phyloP scores from a whole-genome alignment of 352 stramenopile species.

The Elongisporangium prolatum region DNA sequence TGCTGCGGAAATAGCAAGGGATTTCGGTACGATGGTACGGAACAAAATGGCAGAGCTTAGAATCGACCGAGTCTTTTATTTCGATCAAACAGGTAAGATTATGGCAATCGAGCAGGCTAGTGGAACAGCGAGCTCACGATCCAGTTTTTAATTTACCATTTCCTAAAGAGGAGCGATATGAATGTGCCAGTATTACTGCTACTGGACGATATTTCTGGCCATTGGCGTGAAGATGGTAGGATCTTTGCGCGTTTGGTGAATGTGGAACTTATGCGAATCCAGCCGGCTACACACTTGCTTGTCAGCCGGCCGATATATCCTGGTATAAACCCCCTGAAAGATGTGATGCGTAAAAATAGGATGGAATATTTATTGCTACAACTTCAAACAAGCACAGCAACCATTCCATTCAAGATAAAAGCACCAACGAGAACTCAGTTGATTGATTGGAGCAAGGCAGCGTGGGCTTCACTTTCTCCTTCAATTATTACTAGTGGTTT shows the following conservation, averaged over 20 bases:
- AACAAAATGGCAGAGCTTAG: slow-evolving; percentile 3
- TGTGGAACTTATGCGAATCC: neutral
- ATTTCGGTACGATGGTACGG: slow-evolving; percentile 5
- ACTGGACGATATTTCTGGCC: slow-evolving; percentile 8
- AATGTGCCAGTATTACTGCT: slow-evolving; percentile 6
- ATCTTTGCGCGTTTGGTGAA: neutral
- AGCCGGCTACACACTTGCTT: neutral
- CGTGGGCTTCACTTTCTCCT: too few species aligned
- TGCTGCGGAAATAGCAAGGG: neutral
- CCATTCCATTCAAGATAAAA: too few species aligned
- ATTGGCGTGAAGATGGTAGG: slow-evolving; percentile 6
- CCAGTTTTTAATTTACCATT: slow-evolving; percentile 16
- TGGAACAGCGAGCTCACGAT: slow-evolving; percentile 24
- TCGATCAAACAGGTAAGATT: too few species aligned
- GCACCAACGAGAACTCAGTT: too few species aligned
- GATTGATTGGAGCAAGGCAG: too few species aligned
- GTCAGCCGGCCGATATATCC: slow-evolving; percentile 1
- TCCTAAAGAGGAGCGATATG: slow-evolving; percentile 6
- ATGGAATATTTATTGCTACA: neutral
- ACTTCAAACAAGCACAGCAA: too few species aligned
- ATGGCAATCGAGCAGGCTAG: too few species aligned
- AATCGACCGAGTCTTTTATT: slow-evolving; percentile 6
- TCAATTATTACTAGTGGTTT: too few species aligned
- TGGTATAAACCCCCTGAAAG: slow-evolving; percentile 2
- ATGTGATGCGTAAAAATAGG: slow-evolving; percentile 1